Percentiles rank a stretch among this genome's conserved stretches.
These are phyloP conservation scores for Fusarium annulatum DNA, from an alignment of 2,329 filamentous ascomycete species.

Conservation along the genomic window DNA sequence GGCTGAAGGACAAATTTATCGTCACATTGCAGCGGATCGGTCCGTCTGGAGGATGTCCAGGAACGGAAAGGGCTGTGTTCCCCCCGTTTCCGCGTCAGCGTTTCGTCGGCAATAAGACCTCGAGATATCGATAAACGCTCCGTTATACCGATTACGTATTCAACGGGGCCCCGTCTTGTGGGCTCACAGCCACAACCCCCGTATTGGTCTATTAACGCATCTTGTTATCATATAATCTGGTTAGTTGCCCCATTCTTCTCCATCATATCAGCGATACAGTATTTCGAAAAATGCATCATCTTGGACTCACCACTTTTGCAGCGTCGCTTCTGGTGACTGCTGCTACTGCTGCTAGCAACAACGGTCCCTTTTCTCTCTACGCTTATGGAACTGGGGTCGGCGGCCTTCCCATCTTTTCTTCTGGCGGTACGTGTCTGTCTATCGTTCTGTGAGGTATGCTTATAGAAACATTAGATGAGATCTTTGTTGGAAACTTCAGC, in stretches of 20 bases:
- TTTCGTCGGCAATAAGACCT: background rate
- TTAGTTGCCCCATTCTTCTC: background rate
- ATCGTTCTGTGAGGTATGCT: background rate
- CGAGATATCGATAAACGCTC: background rate
- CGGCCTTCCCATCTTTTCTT: background rate
- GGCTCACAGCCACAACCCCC: background rate
- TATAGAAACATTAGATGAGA: background rate
- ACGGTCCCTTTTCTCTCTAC: background rate
- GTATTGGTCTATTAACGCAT: background rate
- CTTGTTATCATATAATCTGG: background rate
- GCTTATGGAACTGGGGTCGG: slow-evolving; percentile 11
- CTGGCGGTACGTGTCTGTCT: background rate
- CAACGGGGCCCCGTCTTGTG: background rate
- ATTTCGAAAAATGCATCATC: background rate
- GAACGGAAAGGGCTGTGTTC: background rate
- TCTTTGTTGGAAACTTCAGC: slow-evolving; percentile 9
- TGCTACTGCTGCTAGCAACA: background rate
- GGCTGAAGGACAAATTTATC: background rate
- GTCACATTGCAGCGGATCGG: background rate
- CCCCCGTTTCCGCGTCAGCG: background rate
- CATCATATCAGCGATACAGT: background rate
- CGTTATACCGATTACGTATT: background rate
- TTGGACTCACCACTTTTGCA: background rate
- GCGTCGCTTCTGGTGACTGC: background rate
- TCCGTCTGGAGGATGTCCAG: background rate